Conservation (phyloP, 2,329 filamentous ascomycete species). For the Biscogniauxia marginata region DNA sequence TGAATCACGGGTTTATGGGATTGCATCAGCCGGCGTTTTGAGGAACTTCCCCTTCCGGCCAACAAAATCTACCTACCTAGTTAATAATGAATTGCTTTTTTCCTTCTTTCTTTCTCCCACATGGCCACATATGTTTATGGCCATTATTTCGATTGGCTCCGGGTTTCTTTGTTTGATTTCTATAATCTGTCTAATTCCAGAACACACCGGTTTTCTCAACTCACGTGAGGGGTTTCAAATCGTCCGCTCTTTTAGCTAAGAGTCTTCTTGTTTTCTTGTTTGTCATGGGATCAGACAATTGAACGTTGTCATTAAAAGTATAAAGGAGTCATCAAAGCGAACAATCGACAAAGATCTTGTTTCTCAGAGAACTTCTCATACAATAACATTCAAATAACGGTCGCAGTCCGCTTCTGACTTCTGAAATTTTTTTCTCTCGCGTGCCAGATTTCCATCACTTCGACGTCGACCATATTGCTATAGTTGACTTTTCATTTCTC, state of each 20-base stretch:
- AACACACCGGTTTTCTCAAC: neutral
- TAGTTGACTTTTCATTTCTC: neutral
- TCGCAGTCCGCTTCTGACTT: neutral
- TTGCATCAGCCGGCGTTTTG: neutral
- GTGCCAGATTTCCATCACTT: neutral
- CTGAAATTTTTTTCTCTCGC: neutral
- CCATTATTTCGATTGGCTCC: neutral
- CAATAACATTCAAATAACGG: neutral
- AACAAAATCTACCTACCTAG: neutral
- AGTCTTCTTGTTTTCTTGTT: neutral
- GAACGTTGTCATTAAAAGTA: neutral
- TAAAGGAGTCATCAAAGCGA: neutral
- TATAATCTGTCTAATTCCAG: neutral
- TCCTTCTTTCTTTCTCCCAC: neutral
- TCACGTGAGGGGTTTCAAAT: neutral
- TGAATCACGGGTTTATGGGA: neutral
- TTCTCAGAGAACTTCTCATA: neutral
- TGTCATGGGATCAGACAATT: neutral
- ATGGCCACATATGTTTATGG: neutral
- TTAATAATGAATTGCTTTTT: neutral
- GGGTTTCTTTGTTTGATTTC: neutral
- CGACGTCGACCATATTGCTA: neutral
- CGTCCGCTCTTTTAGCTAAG: neutral
- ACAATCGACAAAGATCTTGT: neutral
- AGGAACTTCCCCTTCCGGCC: neutral